Evolutionary conservation across 2,329 filamentous ascomycete species (phyloP).

Genomic region (Colletotrichum sp.): DNA sequence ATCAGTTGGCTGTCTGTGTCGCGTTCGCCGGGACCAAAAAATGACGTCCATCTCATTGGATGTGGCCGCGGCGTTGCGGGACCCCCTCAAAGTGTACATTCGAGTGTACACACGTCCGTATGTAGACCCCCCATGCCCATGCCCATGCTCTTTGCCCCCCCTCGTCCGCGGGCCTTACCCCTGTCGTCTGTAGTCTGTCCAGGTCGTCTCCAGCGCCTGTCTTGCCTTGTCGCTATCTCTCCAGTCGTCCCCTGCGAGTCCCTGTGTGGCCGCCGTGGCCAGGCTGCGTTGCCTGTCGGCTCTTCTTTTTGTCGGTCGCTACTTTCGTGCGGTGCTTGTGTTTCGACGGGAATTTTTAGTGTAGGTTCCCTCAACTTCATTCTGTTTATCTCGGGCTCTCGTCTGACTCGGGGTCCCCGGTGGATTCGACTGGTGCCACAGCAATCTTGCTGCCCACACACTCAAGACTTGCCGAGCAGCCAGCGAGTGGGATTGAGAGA

Average conservation of each 20-base stretch:
- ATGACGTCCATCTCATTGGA: constrained; percentile 21
- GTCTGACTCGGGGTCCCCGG: constrained; percentile 19
- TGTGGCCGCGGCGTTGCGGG: background rate
- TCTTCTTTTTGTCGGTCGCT: background rate
- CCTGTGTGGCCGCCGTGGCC: background rate
- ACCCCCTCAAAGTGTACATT: background rate
- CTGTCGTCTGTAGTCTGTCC: background rate
- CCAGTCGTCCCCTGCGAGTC: background rate
- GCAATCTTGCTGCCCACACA: constrained; percentile 16
- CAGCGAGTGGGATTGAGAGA: background rate
- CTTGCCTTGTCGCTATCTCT: background rate
- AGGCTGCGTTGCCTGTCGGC: background rate
- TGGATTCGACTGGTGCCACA: constrained; percentile 19
- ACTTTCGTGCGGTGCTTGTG: background rate
- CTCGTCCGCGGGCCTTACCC: background rate
- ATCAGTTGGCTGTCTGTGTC: constrained; percentile 15
- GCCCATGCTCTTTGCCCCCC: constrained; percentile 10
- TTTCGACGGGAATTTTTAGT: background rate
- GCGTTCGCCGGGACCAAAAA: constrained; percentile 18
- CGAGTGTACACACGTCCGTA: background rate
- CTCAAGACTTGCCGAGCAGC: constrained; percentile 9
- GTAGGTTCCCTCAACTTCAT: constrained; percentile 16
- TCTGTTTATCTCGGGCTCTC: constrained; percentile 8
- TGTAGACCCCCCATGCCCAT: constrained; percentile 1
- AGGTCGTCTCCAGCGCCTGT: background rate